Evolutionary conservation across 2,329 filamentous ascomycete genomes (phyloP).

Genomic region (Trichothecium sympodiale): DNA sequence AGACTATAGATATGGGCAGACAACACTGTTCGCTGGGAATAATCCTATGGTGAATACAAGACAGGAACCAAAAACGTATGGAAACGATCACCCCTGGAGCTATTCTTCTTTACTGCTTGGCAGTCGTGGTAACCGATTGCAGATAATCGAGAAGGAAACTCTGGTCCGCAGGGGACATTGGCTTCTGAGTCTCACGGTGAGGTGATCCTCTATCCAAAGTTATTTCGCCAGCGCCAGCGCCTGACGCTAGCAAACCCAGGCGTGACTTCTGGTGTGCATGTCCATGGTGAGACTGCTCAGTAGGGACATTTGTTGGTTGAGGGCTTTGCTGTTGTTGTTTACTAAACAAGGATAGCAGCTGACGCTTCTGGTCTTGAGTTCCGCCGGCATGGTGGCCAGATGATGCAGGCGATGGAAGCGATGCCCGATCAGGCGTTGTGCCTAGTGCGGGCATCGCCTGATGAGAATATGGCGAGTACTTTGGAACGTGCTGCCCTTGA

Average conservation of each 20-base stretch:
- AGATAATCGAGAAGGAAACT: conserved; percentile 69
- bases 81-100: neutral
- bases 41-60: neutral
- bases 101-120: conserved; percentile 16
- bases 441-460: conserved; percentile 3
- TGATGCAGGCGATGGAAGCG: conserved; percentile 8
- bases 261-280: neutral
- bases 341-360: conserved; percentile 52
- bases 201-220: conserved; percentile 10
- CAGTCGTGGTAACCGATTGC: conserved; percentile 38
- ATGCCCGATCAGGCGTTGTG: conserved; percentile 10
- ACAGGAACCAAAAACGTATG: neutral
- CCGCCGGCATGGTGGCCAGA: conserved; percentile 9
- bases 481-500: neutral
- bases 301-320: conserved; percentile 3
- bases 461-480: conserved; percentile 1
- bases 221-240: conserved; percentile 16
- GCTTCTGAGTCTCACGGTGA: conserved; percentile 36
- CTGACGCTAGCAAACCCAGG: neutral
- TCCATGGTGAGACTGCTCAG: no score
- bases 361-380: conserved; percentile 23
- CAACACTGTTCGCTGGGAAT: no score
- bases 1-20: no score
- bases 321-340: conserved; percentile 19
- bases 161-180: conserved; percentile 60